Evolutionary conservation across 257 asterid species (phyloP).

Genomic region (Solanum virginianum): DNA sequence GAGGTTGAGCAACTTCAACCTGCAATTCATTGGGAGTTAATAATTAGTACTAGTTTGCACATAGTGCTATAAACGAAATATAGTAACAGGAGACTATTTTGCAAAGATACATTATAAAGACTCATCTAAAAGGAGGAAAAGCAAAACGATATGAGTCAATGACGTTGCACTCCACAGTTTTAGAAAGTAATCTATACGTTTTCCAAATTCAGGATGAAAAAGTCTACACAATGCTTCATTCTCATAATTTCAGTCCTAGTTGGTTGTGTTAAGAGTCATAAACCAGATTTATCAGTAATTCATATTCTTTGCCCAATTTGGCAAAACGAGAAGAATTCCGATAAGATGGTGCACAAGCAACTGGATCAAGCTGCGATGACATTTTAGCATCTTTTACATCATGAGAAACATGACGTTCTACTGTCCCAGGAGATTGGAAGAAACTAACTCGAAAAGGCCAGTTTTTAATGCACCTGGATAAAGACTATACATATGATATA

Average conservation of each 20-base stretch:
- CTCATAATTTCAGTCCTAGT: not conserved
- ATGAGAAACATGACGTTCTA: not conserved
- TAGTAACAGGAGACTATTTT: not conserved
- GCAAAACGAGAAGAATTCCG: not conserved
- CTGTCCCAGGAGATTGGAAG: not conserved
- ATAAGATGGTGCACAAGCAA: not conserved
- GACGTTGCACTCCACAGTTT: not conserved
- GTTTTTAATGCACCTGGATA: not conserved
- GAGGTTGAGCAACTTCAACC: constrained; percentile 72
- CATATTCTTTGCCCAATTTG: not conserved
- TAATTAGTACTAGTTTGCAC: not conserved
- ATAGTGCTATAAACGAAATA: not conserved
- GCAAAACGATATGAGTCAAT: not conserved
- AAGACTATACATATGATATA: not conserved
- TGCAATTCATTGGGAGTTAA: constrained; percentile 8
- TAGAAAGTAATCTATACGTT: not conserved
- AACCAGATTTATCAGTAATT: not conserved
- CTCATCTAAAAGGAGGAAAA: not conserved
- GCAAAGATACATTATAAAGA: not conserved
- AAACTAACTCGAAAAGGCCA: not conserved
- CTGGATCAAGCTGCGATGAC: not conserved
- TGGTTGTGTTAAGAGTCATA: not conserved
- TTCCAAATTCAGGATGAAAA: not conserved
- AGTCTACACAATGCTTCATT: not conserved
- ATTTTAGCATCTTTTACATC: not conserved